phyloP scores from a whole-genome alignment of 495 filamentous ascomycete genomes.

The Penicillium steckii region DNA sequence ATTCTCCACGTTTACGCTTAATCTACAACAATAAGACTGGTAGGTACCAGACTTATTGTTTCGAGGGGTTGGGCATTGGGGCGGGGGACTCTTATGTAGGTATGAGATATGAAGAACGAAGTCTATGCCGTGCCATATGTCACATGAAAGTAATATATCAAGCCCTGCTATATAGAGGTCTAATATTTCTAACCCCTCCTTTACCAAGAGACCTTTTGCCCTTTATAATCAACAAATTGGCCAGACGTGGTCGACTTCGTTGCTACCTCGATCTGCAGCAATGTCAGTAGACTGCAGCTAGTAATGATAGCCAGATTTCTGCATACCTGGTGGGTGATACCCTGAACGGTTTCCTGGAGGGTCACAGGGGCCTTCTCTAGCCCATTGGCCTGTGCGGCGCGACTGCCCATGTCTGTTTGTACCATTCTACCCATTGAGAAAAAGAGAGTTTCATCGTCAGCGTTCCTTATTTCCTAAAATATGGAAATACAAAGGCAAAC shows the following conservation, averaged over 20 bases:
- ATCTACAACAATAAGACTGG: too few relatives aligned
- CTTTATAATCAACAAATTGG: neutral
- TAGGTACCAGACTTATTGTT: too few relatives aligned
- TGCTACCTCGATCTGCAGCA: neutral
- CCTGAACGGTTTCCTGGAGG: slow-evolving; percentile 13
- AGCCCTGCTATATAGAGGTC: too few relatives aligned
- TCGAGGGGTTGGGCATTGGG: too few relatives aligned
- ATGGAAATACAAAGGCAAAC: neutral
- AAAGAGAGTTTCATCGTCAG: neutral
- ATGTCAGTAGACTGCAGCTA: neutral
- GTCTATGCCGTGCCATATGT: neutral
- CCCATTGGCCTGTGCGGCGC: slow-evolving; percentile 11
- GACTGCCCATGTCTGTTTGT: slow-evolving; percentile 22
- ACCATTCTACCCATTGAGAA: slow-evolving; percentile 12
- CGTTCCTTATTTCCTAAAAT: neutral
- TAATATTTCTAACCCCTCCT: too few relatives aligned
- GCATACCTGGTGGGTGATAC: slow-evolving; percentile 16
- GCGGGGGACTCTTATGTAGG: too few relatives aligned
- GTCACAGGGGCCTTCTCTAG: slow-evolving; percentile 17
- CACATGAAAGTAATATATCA: too few relatives aligned
- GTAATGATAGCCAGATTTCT: neutral
- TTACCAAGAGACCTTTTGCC: neutral
- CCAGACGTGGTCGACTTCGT: neutral
- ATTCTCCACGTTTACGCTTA: too few relatives aligned
- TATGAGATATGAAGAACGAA: neutral